Evolutionary conservation across 1,284 basidiomycete species (phyloP).

Genomic region (Gymnopus androsaceus): DNA sequence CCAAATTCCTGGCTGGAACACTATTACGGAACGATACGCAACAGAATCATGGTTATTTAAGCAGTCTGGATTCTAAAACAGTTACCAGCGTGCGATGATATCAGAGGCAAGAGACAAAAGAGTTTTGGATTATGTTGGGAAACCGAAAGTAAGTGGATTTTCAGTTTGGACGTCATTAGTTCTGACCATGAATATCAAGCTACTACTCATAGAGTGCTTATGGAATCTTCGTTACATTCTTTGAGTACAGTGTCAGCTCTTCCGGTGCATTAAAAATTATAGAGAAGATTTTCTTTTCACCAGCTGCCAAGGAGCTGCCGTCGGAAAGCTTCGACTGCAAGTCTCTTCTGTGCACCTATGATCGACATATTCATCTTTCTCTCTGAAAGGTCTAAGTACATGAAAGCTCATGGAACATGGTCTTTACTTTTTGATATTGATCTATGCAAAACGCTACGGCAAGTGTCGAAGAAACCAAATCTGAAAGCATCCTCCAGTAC

Average conservation of each 20-base stretch:
- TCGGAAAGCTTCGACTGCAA: no score
- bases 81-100: conserved; percentile 46
- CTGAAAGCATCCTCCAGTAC: no score
- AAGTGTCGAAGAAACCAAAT: no score
- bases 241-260: conserved; percentile 46
- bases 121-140: conserved; percentile 49
- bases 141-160: conserved; percentile 50
- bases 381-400: no score
- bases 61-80: conserved; percentile 44
- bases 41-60: conserved; percentile 58
- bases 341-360: no score
- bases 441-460: no score
- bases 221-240: conserved; percentile 57
- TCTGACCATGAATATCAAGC: no score
- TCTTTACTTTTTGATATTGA: no score
- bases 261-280: conserved; percentile 46
- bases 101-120: conserved; percentile 38
- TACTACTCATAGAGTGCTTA: conserved; percentile 39
- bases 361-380: no score
- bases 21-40: conserved; percentile 58
- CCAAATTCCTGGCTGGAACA: conserved; percentile 46
- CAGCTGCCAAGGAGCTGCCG: conserved; percentile 47
- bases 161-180: not conserved
- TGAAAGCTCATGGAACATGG: no score
- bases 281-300: conserved; percentile 57